These are phyloP conservation scores for Vaccinium myrtillus DNA, from an alignment of 148 eudicot species.

Conservation along the genomic window DNA sequence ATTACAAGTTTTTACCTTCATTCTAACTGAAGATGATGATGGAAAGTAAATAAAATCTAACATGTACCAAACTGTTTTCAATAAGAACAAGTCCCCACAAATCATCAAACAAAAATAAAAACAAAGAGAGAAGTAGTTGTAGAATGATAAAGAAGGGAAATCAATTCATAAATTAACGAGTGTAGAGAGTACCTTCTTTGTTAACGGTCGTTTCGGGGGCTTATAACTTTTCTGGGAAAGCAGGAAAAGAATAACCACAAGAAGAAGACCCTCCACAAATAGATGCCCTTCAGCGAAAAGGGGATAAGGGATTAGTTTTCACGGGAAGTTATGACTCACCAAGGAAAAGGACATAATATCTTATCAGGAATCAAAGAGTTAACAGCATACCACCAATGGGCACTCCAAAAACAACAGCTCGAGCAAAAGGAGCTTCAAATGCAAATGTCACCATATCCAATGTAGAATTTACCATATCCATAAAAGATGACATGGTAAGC, in stretches of 20 bases:
- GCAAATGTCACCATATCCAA: conserved; percentile 54
- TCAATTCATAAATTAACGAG: not conserved
- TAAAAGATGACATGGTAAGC: conserved; percentile 31
- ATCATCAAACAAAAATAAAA: not conserved
- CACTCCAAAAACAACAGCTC: conserved; percentile 86
- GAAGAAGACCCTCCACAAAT: conserved; percentile 88
- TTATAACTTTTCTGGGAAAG: conserved; percentile 90
- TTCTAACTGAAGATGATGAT: not conserved
- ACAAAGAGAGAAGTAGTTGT: not conserved
- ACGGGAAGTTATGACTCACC: not conserved
- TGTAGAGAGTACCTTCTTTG: conserved; percentile 56
- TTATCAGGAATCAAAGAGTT: not conserved
- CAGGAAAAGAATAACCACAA: conserved; percentile 73
- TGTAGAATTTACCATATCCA: conserved; percentile 43
- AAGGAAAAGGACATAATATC: not conserved
- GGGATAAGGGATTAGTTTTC: not conserved
- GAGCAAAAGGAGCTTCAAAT: conserved; percentile 68
- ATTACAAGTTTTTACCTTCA: not conserved
- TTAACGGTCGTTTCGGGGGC: conserved; percentile 91
- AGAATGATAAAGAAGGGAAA: not conserved
- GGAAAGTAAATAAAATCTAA: not conserved
- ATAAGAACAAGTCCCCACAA: not conserved
- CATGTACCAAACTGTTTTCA: not conserved
- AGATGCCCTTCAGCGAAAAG: conserved; percentile 70
- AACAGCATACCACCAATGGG: conserved; percentile 64